Evolutionary conservation across 2,329 filamentous ascomycete species (phyloP).

Genomic region (Cytospora mali): DNA sequence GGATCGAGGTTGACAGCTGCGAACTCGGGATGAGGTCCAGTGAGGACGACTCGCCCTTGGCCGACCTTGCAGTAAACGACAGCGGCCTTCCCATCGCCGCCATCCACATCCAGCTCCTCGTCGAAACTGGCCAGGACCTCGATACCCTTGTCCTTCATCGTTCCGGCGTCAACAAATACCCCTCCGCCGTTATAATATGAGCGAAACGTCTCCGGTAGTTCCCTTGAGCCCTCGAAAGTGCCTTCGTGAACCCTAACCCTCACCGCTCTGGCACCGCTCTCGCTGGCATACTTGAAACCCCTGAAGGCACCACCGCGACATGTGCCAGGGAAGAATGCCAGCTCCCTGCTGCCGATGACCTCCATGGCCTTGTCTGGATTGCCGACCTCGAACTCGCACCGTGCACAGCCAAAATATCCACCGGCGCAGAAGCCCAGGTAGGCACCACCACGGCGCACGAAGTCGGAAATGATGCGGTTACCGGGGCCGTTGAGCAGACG

Average conservation of each 20-base stretch:
- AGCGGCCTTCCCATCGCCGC: slow-evolving; percentile 73
- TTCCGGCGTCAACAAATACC: slow-evolving; percentile 80
- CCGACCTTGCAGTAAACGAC: slow-evolving; percentile 83
- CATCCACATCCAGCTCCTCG: slow-evolving; percentile 74
- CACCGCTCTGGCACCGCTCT: slow-evolving; percentile 77
- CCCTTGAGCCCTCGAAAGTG: slow-evolving; percentile 52
- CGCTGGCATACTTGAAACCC: slow-evolving; percentile 89
- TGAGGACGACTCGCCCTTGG: slow-evolving; percentile 76
- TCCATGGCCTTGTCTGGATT: slow-evolving; percentile 68
- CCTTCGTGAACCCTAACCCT: slow-evolving; percentile 65
- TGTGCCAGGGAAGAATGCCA: slow-evolving; percentile 84
- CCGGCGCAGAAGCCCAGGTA: slow-evolving; percentile 95
- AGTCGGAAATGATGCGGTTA: slow-evolving; percentile 82
- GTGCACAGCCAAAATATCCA: slow-evolving; percentile 81
- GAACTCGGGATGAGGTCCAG: slow-evolving; percentile 95
- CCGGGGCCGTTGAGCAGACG: slow-evolving; percentile 83
- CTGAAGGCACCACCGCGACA: slow-evolving; percentile 86
- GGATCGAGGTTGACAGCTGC: slow-evolving; percentile 75
- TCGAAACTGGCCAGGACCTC: slow-evolving; percentile 82
- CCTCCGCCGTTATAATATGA: slow-evolving; percentile 96
- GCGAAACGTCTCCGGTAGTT: slow-evolving; percentile 63
- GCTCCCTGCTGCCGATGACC: slow-evolving; percentile 81
- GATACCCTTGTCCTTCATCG: slow-evolving; percentile 64
- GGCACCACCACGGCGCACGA: slow-evolving; percentile 79
- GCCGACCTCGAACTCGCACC: slow-evolving; percentile 91